A percentile compares a stretch with the other conserved stretches of the same genome.
phyloP scores from a whole-genome alignment of 768 basidiomycete species.

The Chiua virens region DNA sequence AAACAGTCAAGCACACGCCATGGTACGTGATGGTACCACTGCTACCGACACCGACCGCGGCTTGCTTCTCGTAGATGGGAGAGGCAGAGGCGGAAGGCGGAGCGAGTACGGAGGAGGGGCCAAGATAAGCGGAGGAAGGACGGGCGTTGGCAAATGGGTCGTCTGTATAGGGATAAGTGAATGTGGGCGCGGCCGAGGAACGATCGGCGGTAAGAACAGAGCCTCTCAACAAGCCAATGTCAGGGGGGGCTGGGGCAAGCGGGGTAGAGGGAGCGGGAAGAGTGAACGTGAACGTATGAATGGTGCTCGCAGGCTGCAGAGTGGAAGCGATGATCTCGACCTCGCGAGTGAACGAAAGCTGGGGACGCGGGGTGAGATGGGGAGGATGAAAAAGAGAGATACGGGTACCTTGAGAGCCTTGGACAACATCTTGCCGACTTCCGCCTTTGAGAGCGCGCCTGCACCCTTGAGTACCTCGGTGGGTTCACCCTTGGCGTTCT shows the following conservation, averaged over 20 bases:
- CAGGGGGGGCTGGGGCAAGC: slow-evolving; percentile 70
- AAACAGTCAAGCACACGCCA: slow-evolving; percentile 91
- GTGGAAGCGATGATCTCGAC: slow-evolving; percentile 96
- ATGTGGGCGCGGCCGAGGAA: slow-evolving; percentile 63
- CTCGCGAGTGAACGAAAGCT: slow-evolving; percentile 91
- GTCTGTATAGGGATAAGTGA: slow-evolving; percentile 71
- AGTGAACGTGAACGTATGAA: slow-evolving; percentile 89
- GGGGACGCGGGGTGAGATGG: not conserved
- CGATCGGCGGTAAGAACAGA: slow-evolving; percentile 72
- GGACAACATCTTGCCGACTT: slow-evolving; percentile 87
- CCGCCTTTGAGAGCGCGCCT: slow-evolving; percentile 79
- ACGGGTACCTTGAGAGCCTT: slow-evolving; percentile 80
- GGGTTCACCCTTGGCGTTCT: slow-evolving; percentile 56
- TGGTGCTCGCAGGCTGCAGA: slow-evolving; percentile 87
- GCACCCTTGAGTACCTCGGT: slow-evolving; percentile 67
- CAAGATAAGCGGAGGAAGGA: slow-evolving; percentile 78
- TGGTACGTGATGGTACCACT: slow-evolving; percentile 64
- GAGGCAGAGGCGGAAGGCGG: slow-evolving; percentile 30
- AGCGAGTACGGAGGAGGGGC: slow-evolving; percentile 64
- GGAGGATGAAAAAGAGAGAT: not conserved
- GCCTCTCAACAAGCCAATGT: slow-evolving; percentile 58
- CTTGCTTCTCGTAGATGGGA: slow-evolving; percentile 34
- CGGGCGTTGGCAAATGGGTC: slow-evolving; percentile 69
- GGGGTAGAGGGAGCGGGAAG: slow-evolving; percentile 76
- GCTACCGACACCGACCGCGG: slow-evolving; percentile 36